Base-by-base conservation (phyloP, 2,329 filamentous ascomycete species). In the Corynespora cassiicola region DNA sequence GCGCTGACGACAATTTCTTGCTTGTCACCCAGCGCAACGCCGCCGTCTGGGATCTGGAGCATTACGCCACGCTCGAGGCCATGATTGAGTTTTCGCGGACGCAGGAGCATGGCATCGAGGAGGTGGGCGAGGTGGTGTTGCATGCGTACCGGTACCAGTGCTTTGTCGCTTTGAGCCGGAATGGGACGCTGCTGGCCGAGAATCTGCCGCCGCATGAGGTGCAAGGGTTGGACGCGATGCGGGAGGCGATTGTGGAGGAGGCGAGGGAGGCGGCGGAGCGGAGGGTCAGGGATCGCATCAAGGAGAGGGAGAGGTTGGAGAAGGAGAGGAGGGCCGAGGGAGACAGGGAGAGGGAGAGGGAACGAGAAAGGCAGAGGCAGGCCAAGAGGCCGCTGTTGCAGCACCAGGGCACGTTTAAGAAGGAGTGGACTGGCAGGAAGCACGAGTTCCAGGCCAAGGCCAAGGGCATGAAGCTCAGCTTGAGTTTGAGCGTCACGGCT, bases 121-220 rank as follows among this genome's bases (percentile, higher is more conserved):
- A 60, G 3, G 39, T 65, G 4, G 37, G 48, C 2, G 39, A 38
- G 20, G 49, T 66, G 1, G 36, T 38, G 1, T 35, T 68, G 11
- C 61, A 68, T 42, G 25, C 60, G 1, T 56, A 68, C 42, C 63
- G 65, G 8, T 68, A 57, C 24, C 43, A 60, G 11, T 47, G 51
- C 21, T 67, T 62, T 23, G 28, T 68, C 7, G 47, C 53, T 3
- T 52, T 58, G 18, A 49, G 49, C 1, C 35, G 31, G 20, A 54
- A 54, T 16, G 65, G 63, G 1, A 53, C 43, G 2, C 19, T 68
- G 14, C 26, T 55, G 1, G 42, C 38, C 11, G 56, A 58, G 3
- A 63, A 65, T 20, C 11, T 65, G 11, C 65, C 65, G 5, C 43
- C 46, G 7, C 60, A 61, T 21, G 41, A 55, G 18, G 2, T 54